Percentiles rank a stretch among this genome's conserved stretches.
Evolutionary conservation across 2,329 filamentous ascomycete species (phyloP).

Genomic region (Magnaporthiopsis incrustans): DNA sequence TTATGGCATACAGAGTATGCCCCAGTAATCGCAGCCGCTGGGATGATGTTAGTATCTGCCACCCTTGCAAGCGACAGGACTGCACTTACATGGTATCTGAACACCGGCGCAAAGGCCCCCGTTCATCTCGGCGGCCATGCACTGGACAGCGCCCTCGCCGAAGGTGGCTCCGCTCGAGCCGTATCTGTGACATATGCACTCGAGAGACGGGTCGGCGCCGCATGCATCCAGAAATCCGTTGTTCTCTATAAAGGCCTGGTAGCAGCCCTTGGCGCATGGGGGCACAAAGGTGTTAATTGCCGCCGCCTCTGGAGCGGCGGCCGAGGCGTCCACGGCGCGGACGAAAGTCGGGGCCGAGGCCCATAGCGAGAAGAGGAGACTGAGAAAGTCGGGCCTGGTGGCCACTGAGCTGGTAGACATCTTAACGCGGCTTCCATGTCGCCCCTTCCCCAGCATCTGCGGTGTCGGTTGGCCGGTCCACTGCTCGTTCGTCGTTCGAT

Average conservation of each 20-base stretch:
- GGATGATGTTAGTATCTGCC: background rate
- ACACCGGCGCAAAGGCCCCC: background rate
- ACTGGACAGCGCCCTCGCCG: slow-evolving; percentile 64
- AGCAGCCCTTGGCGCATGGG: slow-evolving; percentile 51
- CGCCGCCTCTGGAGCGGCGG: slow-evolving; percentile 17
- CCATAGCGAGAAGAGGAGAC: slow-evolving; percentile 20
- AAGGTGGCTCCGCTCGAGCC: slow-evolving; percentile 58
- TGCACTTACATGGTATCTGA: background rate
- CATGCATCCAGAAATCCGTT: slow-evolving; percentile 48
- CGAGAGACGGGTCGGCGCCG: slow-evolving; percentile 40
- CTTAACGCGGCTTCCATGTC: slow-evolving; percentile 13
- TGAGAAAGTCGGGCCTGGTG: slow-evolving; percentile 22
- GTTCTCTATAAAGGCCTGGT: slow-evolving; percentile 52
- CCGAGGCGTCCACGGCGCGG: slow-evolving; percentile 2
- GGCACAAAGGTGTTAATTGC: slow-evolving; percentile 35
- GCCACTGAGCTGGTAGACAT: slow-evolving; percentile 38
- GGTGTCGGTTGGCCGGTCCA: background rate
- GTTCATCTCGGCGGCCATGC: slow-evolving; percentile 45
- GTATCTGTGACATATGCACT: slow-evolving; percentile 55
- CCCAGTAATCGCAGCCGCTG: background rate
- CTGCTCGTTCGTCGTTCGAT: background rate
- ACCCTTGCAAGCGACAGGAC: background rate
- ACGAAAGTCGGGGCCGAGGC: slow-evolving; percentile 19
- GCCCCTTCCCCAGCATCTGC: slow-evolving; percentile 3
- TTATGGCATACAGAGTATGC: background rate